Base-by-base conservation (phyloP, 805 yeast species). In the Torulaspora franciscae region DNA sequence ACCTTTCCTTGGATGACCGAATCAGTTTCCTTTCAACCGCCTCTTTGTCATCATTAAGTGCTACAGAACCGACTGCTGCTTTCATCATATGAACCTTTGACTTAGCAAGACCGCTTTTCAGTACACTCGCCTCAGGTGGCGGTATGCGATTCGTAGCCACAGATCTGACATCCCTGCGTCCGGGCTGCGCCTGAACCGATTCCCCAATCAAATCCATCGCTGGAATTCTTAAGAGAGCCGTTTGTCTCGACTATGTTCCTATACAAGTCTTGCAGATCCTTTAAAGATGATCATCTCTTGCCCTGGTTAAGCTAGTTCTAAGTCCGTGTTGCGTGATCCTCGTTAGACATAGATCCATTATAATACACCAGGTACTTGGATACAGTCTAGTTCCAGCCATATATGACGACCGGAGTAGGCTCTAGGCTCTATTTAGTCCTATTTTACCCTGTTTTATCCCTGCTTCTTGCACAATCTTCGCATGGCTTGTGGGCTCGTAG, bases 81-180 rank as follows among this genome's bases (percentile, higher is more conserved):
- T 57, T 52, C 7, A 59, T 17, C 8, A 51, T 44, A 25, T 49
- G 43, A 7, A 48, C 22, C 30, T 53, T 56, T 14, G 54, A 48
- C 30, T 46, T 43, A 6, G 40, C 45, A 25, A 32, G 37, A 15
- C 51, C 41, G 10, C 43, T 45, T 22, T 46, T 52, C 37, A 57
- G 19, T 3, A 49, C 51, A 24, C 40, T 33, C 2, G 48, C 40
- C 10, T 49, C 57, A 11, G 64, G 61, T 32, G 62, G 62, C 23
- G 57, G 57, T 13, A 49, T 45, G 17, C 43, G 43, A 13, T 37
- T 37, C 22, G 35, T 27, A 7, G 46, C 39, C 33, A 37, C 30
- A 33, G 32, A 33, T 39, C 41, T 40, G 32, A 27, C 37, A 29
- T 38, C 48, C 7, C 32, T 42, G 25, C 32, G 34, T 1, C 37